Conservation (phyloP, 139 green algal genomes). For the Asterochloris sp. region DNA sequence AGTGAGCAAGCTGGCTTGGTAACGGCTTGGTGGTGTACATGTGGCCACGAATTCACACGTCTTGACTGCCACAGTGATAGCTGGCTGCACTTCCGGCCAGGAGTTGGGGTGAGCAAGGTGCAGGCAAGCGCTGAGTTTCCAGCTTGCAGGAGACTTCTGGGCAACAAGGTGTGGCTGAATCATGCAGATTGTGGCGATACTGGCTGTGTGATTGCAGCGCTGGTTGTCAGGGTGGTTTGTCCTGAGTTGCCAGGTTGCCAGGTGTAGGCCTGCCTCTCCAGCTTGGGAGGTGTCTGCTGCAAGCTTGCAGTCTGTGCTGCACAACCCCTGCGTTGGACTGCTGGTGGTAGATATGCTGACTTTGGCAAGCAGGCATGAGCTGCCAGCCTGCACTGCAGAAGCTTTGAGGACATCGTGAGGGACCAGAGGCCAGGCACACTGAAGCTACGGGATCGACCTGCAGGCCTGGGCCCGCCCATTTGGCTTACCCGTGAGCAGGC, state of each 20-base stretch:
- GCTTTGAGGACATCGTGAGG: constrained; percentile 16
- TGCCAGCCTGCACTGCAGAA: neutral
- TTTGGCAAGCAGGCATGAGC: neutral
- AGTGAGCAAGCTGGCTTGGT: constrained; percentile 11
- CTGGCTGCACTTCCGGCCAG: neutral
- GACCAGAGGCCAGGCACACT: constrained; percentile 6
- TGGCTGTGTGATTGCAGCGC: neutral
- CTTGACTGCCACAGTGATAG: neutral
- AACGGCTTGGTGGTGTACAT: neutral
- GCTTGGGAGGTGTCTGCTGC: neutral
- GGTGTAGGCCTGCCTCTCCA: no score
- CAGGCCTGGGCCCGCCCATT: constrained; percentile 5
- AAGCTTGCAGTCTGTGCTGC: neutral
- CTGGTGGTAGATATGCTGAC: neutral
- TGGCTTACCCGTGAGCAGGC: neutral
- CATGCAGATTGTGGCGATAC: neutral
- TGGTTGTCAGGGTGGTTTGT: neutral
- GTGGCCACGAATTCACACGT: neutral
- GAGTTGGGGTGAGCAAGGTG: neutral
- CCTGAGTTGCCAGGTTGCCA: no score
- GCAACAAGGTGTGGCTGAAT: neutral
- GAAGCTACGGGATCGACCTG: neutral
- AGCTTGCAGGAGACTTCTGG: neutral
- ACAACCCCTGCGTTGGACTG: neutral
- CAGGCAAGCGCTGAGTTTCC: no score